These are phyloP conservation scores for Chlorella sorokiniana DNA, from an alignment of 139 green algal species.

Conservation along the genomic window DNA sequence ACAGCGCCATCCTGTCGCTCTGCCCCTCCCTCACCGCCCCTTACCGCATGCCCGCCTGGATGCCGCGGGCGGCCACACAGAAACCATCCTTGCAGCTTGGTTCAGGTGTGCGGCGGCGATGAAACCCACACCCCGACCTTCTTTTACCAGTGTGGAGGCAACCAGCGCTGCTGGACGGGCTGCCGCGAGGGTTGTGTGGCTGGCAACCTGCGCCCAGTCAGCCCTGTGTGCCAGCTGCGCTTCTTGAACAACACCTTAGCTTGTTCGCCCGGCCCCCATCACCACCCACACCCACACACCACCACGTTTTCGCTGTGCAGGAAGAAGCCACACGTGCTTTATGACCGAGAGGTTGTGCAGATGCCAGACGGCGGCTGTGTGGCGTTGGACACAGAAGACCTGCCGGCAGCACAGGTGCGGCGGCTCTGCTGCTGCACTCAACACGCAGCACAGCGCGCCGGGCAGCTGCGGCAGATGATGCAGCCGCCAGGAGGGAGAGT, in stretches of 20 bases:
- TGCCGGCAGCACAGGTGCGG: conserved; percentile 36
- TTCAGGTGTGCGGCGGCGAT: conserved; percentile 50
- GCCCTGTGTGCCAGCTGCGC: background rate
- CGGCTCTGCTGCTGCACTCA: background rate
- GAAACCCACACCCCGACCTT: too few species aligned
- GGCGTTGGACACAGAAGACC: conserved; percentile 82
- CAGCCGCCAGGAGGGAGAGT: background rate
- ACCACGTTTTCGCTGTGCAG: background rate
- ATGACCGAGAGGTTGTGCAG: conserved; percentile 71
- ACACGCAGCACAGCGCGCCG: too few species aligned
- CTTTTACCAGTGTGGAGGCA: too few species aligned
- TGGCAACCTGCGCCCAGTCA: background rate
- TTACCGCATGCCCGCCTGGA: conserved; percentile 31
- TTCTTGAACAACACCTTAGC: background rate
- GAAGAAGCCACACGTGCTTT: conserved; percentile 63
- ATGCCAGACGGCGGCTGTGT: conserved; percentile 85
- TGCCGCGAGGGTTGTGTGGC: too few species aligned
- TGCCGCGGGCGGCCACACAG: conserved; percentile 30
- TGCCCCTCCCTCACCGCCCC: conserved; percentile 37
- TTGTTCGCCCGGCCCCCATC: background rate
- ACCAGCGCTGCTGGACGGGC: too few species aligned
- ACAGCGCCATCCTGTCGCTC: conserved; percentile 33
- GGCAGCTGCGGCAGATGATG: too few species aligned
- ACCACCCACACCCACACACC: background rate
- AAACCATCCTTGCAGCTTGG: conserved; percentile 91